Base-by-base conservation (phyloP, 2,329 filamentous ascomycete genomes). In the Apiospora hydei region DNA sequence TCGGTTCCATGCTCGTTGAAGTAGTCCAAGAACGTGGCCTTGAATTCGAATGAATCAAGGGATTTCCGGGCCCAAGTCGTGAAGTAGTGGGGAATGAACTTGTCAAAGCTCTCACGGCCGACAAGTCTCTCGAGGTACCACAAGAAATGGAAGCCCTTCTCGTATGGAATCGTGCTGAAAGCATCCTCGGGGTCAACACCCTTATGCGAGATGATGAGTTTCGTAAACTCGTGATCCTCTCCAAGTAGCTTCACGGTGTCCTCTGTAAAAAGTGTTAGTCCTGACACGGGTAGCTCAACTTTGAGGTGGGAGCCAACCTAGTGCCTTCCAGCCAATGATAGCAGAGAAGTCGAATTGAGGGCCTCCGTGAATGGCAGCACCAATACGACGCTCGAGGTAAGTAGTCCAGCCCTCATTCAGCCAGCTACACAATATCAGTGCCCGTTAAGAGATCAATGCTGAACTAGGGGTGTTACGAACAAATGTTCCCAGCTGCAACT, bases 61-160 rank as follows among this genome's bases (percentile, higher is more conserved):
- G 94, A 98, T 82, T 95, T 96, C 79, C 90, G 89, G 72, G 93
- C 91, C 89, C 93, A 98, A 51, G 89, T 94, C 43, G 88, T 91
- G 81, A 98, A 98, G 85, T 98, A 98, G 82, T 98, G 91, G 21
- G 95, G 95, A 79, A 98, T 98, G 83, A 98, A 99, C 77, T 91
- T 93, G 86, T 98, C 94, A 85, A 96, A 99, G 80, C 93, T 93
- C n/a, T 92, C 88, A 73, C 93, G 92, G 47, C 94, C 94, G 4
- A 98, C 88, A 1, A 98, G 85, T 67, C 92, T 92, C 78, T 99
- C 96, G 18, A 99, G 90, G 78, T 95, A 92, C 82, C 95, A 98
- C 66, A 99, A 87, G 82, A 98, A 97, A 79, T 94, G 93, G 83
- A 98, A 98, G 4, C 96, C 96, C 84, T 99, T 98, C 81, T 98